Conservation (phyloP, 2,329 filamentous ascomycete genomes). For the Huntiella moniliformis region DNA sequence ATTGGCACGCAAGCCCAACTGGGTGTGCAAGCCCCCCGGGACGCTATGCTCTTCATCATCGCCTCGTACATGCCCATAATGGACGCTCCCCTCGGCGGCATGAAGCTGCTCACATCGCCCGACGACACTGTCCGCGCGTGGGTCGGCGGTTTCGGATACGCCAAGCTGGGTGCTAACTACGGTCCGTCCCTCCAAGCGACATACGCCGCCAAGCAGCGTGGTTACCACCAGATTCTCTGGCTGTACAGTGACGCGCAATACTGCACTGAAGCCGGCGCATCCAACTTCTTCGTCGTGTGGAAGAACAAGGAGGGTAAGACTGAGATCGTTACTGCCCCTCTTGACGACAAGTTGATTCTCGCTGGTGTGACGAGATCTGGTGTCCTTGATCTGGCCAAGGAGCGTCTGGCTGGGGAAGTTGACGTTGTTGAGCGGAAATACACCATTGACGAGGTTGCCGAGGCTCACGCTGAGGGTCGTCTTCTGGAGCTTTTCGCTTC, state of each 20-base stretch:
- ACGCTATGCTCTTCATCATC: constrained; percentile 82
- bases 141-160: constrained; percentile 82
- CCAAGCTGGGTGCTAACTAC: constrained; percentile 89
- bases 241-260: constrained; percentile 59
- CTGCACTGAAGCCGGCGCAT: constrained; percentile 81
- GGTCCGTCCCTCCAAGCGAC: constrained; percentile 68
- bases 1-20: constrained; percentile 69
- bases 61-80: constrained; percentile 41
- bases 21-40: constrained; percentile 59
- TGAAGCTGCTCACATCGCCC: constrained; percentile 60
- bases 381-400: constrained; percentile 51
- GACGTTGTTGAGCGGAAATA: constrained; percentile 70
- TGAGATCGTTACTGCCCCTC: constrained; percentile 64
- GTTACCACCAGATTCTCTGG: constrained; percentile 89
- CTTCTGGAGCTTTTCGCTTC: constrained; percentile 71
- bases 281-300: constrained; percentile 84
- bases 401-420: constrained; percentile 37
- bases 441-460: constrained; percentile 58
- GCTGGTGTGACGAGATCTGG: constrained; percentile 76
- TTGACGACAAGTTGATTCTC: constrained; percentile 68
- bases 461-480: constrained; percentile 55
- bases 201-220: constrained; percentile 48
- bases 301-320: constrained; percentile 38
- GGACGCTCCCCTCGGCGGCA: constrained; percentile 32
- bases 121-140: constrained; percentile 78